Conservation (phyloP, 805 yeast species). For the Candida nitratophila region DNA sequence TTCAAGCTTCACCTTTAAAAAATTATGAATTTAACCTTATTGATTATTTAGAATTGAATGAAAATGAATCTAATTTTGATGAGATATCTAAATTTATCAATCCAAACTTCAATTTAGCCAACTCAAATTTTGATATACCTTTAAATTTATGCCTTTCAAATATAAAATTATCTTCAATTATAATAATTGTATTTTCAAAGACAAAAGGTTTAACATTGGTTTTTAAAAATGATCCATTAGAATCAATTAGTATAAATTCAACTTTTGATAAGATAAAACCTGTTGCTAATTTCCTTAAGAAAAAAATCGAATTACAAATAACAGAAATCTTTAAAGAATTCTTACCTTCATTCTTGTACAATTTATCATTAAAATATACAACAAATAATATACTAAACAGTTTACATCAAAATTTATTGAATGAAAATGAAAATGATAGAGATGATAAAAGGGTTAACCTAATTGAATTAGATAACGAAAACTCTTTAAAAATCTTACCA, state of each 20-base stretch:
- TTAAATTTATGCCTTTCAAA: slow-evolving; percentile 68
- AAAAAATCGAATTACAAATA: slow-evolving; percentile 75
- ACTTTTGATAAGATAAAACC: slow-evolving; percentile 84
- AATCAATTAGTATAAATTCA: slow-evolving; percentile 72
- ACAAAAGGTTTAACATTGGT: slow-evolving; percentile 81
- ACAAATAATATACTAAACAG: slow-evolving; percentile 26
- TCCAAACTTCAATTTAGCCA: slow-evolving; percentile 61
- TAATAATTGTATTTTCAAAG: slow-evolving; percentile 75
- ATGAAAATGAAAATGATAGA: slow-evolving; percentile 20
- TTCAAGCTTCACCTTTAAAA: slow-evolving; percentile 78
- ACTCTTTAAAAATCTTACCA: slow-evolving; percentile 52
- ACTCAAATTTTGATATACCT: slow-evolving; percentile 69
- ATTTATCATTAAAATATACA: slow-evolving; percentile 63
- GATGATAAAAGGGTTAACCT: slow-evolving; percentile 29
- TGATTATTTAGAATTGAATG: slow-evolving; percentile 21
- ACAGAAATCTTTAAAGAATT: slow-evolving; percentile 78
- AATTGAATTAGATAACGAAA: slow-evolving; percentile 32
- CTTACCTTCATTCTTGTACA: slow-evolving; percentile 73
- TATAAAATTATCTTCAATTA: slow-evolving; percentile 70
- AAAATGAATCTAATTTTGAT: slow-evolving; percentile 20
- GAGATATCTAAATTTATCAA: slow-evolving; percentile 41
- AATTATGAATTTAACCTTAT: slow-evolving; percentile 39
- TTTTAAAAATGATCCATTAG: slow-evolving; percentile 84
- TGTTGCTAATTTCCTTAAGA: slow-evolving; percentile 74
- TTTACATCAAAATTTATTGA: slow-evolving; percentile 27